Conservation (phyloP, 805 yeast genomes). For the Saccharomyces paradoxus region DNA sequence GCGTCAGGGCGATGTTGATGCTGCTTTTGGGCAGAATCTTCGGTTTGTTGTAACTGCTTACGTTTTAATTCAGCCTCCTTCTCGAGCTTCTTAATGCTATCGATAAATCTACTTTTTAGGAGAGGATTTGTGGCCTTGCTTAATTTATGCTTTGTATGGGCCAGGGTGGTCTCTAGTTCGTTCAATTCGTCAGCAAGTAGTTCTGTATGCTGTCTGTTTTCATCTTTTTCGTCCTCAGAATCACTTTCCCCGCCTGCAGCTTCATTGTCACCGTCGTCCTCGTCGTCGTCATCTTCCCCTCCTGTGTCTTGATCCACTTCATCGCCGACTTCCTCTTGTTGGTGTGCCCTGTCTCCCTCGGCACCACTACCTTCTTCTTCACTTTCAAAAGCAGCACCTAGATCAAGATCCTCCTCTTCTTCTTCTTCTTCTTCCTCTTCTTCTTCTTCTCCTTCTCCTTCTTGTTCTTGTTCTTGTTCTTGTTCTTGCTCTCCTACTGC, state of each 20-base stretch:
- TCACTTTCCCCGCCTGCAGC: slow-evolving; percentile 46
- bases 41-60: slow-evolving; percentile 42
- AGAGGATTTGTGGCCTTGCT: slow-evolving; percentile 73
- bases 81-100: slow-evolving; percentile 67
- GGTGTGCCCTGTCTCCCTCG: slow-evolving; percentile 29
- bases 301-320: slow-evolving; percentile 29
- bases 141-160: slow-evolving; percentile 63
- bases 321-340: slow-evolving; percentile 27
- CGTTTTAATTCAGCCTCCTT: slow-evolving; percentile 76
- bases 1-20: slow-evolving; percentile 7
- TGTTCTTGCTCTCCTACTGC: slow-evolving; percentile 24
- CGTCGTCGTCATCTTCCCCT: slow-evolving; percentile 36
- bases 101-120: slow-evolving; percentile 77
- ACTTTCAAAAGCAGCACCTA: slow-evolving; percentile 47
- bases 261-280: slow-evolving; percentile 38
- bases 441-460: slow-evolving; percentile 15
- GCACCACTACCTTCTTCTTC: slow-evolving; percentile 28
- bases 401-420: slow-evolving; percentile 47
- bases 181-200: slow-evolving; percentile 75
- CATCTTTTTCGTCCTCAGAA: slow-evolving; percentile 43
- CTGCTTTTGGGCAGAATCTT: slow-evolving; percentile 17
- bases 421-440: slow-evolving; percentile 26
- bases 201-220: slow-evolving; percentile 58
- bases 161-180: slow-evolving; percentile 72
- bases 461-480: too few relatives aligned